Percentiles rank a stretch among this genome's conserved stretches.
Conservation (phyloP, 108 stramenopile genomes). For the Skeletonema tropicum region DNA sequence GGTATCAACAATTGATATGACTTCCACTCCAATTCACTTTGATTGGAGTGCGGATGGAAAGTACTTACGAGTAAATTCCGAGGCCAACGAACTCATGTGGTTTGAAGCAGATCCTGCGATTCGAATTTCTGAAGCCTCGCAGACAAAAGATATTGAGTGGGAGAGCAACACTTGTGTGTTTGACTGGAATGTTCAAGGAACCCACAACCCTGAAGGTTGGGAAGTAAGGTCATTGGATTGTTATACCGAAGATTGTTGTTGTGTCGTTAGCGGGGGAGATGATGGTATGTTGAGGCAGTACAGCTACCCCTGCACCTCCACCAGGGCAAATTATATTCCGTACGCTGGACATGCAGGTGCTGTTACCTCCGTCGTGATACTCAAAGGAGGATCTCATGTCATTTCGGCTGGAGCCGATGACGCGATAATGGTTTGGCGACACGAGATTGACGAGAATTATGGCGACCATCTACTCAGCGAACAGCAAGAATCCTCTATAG, state of each 20-base stretch:
- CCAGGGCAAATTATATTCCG: slow-evolving; percentile 28
- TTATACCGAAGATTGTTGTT: slow-evolving; percentile 13
- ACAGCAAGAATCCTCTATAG: background rate
- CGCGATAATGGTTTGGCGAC: slow-evolving; percentile 62
- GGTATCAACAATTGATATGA: slow-evolving; percentile 56
- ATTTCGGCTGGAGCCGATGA: slow-evolving; percentile 59
- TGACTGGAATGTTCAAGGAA: slow-evolving; percentile 66
- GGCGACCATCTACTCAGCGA: background rate
- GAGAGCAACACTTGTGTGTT: slow-evolving; percentile 61
- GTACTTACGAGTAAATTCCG: slow-evolving; percentile 63
- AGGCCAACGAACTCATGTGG: slow-evolving; percentile 57
- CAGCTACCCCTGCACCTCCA: slow-evolving; percentile 52
- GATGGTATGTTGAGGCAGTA: slow-evolving; percentile 54
- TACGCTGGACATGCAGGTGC: slow-evolving; percentile 51
- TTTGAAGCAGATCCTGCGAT: slow-evolving; percentile 68
- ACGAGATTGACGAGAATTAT: slow-evolving; percentile 42
- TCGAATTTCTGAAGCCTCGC: slow-evolving; percentile 46
- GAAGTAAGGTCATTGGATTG: slow-evolving; percentile 31
- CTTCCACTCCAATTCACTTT: slow-evolving; percentile 43
- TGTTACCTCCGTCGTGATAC: slow-evolving; percentile 41
- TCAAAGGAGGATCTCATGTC: slow-evolving; percentile 53
- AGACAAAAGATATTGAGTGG: slow-evolving; percentile 65
- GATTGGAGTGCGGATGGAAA: slow-evolving; percentile 65
- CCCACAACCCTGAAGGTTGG: slow-evolving; percentile 25
- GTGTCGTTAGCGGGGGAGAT: slow-evolving; percentile 52